Base-by-base conservation (phyloP, 306 rosid genomes). In the Biancaea sappan region DNA sequence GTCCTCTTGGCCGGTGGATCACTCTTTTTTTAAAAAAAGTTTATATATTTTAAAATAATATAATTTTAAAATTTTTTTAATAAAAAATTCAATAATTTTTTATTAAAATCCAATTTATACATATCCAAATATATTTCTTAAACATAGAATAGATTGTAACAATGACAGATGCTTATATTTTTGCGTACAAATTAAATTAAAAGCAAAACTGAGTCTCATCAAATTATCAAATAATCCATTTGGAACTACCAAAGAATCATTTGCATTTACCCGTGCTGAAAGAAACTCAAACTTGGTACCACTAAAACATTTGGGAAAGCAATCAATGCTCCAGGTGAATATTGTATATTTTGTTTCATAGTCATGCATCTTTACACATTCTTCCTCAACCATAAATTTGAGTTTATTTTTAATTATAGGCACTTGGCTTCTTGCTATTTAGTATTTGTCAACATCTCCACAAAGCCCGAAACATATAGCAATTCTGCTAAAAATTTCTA, bases 311-410 rank as follows among this genome's bases (percentile, higher is more conserved):
- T 0, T 37, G 0, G 66, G 58, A 38, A 69, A 26, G 8, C 18
- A 6, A 41, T 4, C 28, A 4, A 2, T 3, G 4, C 2, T 1
- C 13, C 58, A 71, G 8, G 51, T 52, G 46, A 51, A 50, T 62
- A 71, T 31, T 11, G 44, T 10, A 57, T 16, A 14, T 12, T 22
- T 1, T 50, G 6, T 29, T 15, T 44, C 31, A 19, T 1, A 3
- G 9, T 72, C 78, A 56, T 79, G 75, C 83, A 79, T 73, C 14
- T 25, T 57, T 5, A 79, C 38, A n/a, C n/a, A n/a, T n/a, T 21
- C 43, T 18, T 13, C 2, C 0, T 0, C 0, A 0, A 0, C 65
- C 2, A 64, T 18, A 19, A 65, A 8, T 72, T 69, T 6, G 32
- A 79, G 78, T 13, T 16, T 3, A 31, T 32, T 2, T 32, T 16